These are phyloP conservation scores for Fusarium incarnatum DNA, from an alignment of 2,329 filamentous ascomycete genomes.

Conservation along the genomic window DNA sequence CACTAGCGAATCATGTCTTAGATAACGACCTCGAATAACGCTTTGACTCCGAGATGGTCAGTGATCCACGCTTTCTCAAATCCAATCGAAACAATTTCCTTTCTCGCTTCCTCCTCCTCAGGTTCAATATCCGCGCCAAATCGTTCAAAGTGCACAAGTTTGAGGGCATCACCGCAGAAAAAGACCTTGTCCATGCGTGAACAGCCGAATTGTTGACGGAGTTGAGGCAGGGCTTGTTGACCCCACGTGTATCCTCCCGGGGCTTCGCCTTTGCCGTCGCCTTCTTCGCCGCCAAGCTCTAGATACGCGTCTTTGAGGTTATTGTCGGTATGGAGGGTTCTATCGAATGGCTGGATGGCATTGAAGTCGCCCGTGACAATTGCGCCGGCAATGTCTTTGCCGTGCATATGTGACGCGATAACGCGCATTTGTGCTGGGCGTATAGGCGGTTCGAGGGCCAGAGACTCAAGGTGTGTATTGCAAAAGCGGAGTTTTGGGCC, in stretches of 20 bases:
- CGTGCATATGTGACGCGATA: constrained; percentile 58
- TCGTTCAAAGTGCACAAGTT: constrained; percentile 53
- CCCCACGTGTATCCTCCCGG: constrained; percentile 67
- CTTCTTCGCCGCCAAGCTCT: constrained; percentile 62
- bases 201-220: constrained; percentile 60
- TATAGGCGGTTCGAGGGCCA: constrained; percentile 60
- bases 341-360: constrained; percentile 66
- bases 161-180: constrained; percentile 53
- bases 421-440: constrained; percentile 61
- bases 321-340: constrained; percentile 60
- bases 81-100: constrained; percentile 8
- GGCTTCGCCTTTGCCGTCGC: constrained; percentile 47
- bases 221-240: constrained; percentile 58
- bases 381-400: constrained; percentile 52
- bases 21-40: neutral
- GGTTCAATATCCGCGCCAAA: constrained; percentile 59
- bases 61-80: constrained; percentile 24
- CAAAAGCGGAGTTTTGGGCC: constrained; percentile 59
- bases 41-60: constrained; percentile 18
- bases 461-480: constrained; percentile 68
- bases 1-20: neutral
- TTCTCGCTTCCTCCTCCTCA: neutral
- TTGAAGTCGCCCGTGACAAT: constrained; percentile 68
- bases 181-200: constrained; percentile 66
- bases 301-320: constrained; percentile 64